A percentile compares a stretch with the other conserved stretches of the same genome.
These are phyloP conservation scores for Calocybe cyanea DNA, from an alignment of 768 basidiomycete genomes.

Conservation along the genomic window DNA sequence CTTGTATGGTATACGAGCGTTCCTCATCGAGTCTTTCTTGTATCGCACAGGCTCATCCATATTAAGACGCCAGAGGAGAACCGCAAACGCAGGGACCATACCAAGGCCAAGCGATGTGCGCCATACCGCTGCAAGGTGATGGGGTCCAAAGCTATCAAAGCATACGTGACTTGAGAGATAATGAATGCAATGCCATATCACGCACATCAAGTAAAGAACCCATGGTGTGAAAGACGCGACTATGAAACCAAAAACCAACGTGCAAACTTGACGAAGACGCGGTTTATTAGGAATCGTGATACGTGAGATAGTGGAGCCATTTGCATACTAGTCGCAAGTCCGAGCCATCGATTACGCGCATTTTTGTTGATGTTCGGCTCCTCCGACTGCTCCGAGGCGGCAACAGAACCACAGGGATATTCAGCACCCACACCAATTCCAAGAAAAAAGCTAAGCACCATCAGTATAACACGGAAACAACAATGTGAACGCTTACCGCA, in stretches of 20 bases:
- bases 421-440: slow-evolving; percentile 88
- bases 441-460: slow-evolving; percentile 62
- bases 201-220: slow-evolving; percentile 83
- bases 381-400: slow-evolving; percentile 86
- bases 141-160: slow-evolving; percentile 54
- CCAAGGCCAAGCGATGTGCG: slow-evolving; percentile 82
- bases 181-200: slow-evolving; percentile 2
- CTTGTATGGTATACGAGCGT: slow-evolving; percentile 66
- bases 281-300: background rate
- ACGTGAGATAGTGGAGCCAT: no score
- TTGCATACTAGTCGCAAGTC: slow-evolving; percentile 77
- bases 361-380: slow-evolving; percentile 70
- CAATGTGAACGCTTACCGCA: slow-evolving; percentile 46
- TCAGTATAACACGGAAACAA: background rate
- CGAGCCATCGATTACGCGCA: slow-evolving; percentile 80
- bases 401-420: slow-evolving; percentile 88
- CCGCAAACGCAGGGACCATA: slow-evolving; percentile 67
- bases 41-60: slow-evolving; percentile 81
- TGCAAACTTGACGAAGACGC: slow-evolving; percentile 47
- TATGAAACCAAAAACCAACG: slow-evolving; percentile 83
- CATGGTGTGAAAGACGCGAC: slow-evolving; percentile 75
- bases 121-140: slow-evolving; percentile 85
- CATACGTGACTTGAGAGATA: background rate
- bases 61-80: slow-evolving; percentile 79
- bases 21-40: slow-evolving; percentile 75